Percentiles rank a stretch among this genome's conserved stretches.
Conservation (phyloP, 2,329 filamentous ascomycete species). For the Hymenotorrendiella dingleyae region DNA sequence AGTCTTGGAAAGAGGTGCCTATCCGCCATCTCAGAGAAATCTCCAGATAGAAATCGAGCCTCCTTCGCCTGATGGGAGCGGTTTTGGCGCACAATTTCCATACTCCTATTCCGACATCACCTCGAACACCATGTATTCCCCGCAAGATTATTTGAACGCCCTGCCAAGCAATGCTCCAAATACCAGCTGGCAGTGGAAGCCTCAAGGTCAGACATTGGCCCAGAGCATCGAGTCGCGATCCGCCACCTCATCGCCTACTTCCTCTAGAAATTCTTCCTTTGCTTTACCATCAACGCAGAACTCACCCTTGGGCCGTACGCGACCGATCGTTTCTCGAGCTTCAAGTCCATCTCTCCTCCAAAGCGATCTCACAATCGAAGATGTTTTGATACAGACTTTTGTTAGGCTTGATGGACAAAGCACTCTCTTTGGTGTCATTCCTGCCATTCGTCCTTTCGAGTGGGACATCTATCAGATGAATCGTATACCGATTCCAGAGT, state of each 20-base stretch:
- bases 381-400: constrained; percentile 26
- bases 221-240: neutral
- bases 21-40: neutral
- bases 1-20: constrained; percentile 15
- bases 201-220: neutral
- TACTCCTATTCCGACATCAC: neutral
- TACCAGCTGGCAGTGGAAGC: constrained; percentile 1
- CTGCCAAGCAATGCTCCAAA: constrained; percentile 5
- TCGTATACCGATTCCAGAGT: constrained; percentile 21
- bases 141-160: constrained; percentile 5
- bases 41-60: neutral
- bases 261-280: constrained; percentile 5
- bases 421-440: constrained; percentile 25
- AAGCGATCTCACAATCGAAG: constrained; percentile 25
- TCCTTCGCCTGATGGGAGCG: neutral
- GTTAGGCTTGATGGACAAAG: constrained; percentile 23
- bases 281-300: constrained; percentile 10
- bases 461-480: constrained; percentile 27
- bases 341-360: constrained; percentile 19
- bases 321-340: constrained; percentile 17
- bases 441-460: constrained; percentile 22
- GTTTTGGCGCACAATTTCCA: neutral
- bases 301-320: constrained; percentile 13
- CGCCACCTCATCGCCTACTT: constrained; percentile 3
- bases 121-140: constrained; percentile 1